Evolutionary conservation across 2,329 filamentous ascomycete genomes (phyloP).

Genomic region (Chalaropsis thielavioides): DNA sequence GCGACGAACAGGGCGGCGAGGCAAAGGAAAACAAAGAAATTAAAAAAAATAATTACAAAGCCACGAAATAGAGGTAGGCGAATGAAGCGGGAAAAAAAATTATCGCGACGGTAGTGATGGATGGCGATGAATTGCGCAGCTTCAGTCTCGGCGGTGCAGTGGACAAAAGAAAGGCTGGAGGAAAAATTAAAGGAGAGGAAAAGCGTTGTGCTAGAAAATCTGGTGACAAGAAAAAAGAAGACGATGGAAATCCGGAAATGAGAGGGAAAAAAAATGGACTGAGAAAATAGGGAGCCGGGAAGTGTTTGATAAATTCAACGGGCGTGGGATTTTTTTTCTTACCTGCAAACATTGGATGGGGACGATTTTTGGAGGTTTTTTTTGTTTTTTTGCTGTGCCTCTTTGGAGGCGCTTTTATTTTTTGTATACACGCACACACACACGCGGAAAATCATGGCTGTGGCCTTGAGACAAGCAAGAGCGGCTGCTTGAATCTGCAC

Average conservation of each 20-base stretch:
- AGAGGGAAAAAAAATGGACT: constrained; percentile 7
- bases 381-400: background rate
- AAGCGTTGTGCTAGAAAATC: background rate
- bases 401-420: background rate
- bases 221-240: background rate
- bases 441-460: too few species aligned
- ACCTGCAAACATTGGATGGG: background rate
- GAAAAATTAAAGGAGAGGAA: constrained; percentile 7
- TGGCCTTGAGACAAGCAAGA: too few species aligned
- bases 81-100: background rate
- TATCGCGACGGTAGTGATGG: background rate
- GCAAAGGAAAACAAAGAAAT: background rate
- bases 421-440: too few species aligned
- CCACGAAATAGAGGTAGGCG: background rate
- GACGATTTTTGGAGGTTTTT: constrained; percentile 6
- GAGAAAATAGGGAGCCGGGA: constrained; percentile 8
- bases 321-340: constrained; percentile 4
- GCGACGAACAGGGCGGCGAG: too few species aligned
- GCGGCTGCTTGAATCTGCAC: too few species aligned
- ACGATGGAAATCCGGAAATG: constrained; percentile 6
- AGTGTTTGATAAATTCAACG: constrained; percentile 5
- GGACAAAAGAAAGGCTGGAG: background rate
- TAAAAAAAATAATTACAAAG: background rate
- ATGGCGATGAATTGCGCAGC: background rate
- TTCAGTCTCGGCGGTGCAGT: background rate